These are phyloP conservation scores for Exophiala viscosa DNA, from an alignment of 2,329 filamentous ascomycete genomes.

Conservation along the genomic window DNA sequence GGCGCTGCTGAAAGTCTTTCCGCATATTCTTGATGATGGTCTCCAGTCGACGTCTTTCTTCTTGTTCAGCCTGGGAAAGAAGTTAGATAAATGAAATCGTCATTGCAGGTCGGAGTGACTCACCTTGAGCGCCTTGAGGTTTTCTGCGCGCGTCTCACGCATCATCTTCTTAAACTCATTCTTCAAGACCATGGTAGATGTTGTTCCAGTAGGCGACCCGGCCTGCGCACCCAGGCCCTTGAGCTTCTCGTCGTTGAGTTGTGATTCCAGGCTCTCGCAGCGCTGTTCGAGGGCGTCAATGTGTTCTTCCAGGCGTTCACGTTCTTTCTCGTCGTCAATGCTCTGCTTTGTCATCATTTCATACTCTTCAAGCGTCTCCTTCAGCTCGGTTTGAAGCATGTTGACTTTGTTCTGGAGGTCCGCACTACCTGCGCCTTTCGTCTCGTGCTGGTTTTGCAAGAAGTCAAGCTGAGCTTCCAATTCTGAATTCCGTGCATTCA, in stretches of 20 bases:
- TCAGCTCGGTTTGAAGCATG: constrained; percentile 61
- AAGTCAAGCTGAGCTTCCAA: constrained; percentile 47
- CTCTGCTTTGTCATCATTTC: constrained; percentile 66
- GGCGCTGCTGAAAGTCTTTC: constrained; percentile 37
- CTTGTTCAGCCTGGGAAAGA: constrained; percentile 60
- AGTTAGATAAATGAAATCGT: constrained; percentile 5
- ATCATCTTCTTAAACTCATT: constrained; percentile 80
- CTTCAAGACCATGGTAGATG: constrained; percentile 65
- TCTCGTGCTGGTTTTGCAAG: constrained; percentile 35
- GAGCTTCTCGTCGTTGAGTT: constrained; percentile 65
- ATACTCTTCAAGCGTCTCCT: constrained; percentile 66
- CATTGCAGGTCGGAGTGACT: constrained; percentile 31
- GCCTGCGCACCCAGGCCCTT: constrained; percentile 59
- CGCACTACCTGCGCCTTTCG: constrained; percentile 29
- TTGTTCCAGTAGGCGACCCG: constrained; percentile 49
- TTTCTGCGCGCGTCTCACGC: constrained; percentile 66
- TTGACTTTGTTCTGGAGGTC: constrained; percentile 48
- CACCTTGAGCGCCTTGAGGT: constrained; percentile 62
- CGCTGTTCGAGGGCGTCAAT: constrained; percentile 64
- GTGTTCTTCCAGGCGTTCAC: constrained; percentile 59
- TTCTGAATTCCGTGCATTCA: constrained; percentile 48
- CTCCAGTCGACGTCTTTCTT: constrained; percentile 66
- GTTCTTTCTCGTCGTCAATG: constrained; percentile 68
- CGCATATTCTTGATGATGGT: constrained; percentile 53
- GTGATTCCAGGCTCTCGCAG: constrained; percentile 60